Evolutionary conservation across 352 stramenopile species (phyloP), one percentile per base, ranked within the genome.

Genomic region (Aphanomyces astaci): DNA sequence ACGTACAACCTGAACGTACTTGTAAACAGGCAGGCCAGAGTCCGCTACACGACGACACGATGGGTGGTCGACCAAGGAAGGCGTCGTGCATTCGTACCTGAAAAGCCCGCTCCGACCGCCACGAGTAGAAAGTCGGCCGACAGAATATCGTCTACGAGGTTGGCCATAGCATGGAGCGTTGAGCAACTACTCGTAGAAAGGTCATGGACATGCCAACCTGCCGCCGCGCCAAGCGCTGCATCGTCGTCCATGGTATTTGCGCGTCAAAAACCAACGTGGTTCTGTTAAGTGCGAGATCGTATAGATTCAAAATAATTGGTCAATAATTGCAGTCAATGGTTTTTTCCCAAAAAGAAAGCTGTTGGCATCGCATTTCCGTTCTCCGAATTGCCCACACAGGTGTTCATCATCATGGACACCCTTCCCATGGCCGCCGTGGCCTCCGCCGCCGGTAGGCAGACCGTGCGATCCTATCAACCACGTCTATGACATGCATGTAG

Each of bases 71-170:
- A 25, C 22, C 4, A 53, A 46, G 39, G 39, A 66, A 54, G 7
- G 24, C 49, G 4, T 22, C 4, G 31, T 65, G 24, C 45, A 60
- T 36, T 17, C 53, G 27, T 25, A 87, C 79, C 79, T 52, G 85
- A 96, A 70, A 97, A 97, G 33, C 89, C 91, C 3, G 91, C 91
- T 55, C 91, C 91, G 0, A 90, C 90, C 4, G 89, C 86, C 4
- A 97, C 70, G 7, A 97, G 70, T 4, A 97, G 73, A 48, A 97
- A 88, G 67, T 97, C 88, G 25, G 87, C 86, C 0, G 72, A 66
- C 4, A 77, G 77, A 30, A 97, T 83, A 67, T 76, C 81, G 36
- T 82, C 86, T 92, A 43, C n/a, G n/a, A n/a, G n/a, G n/a, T n/a
- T n/a, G n/a, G n/a, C n/a, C n/a, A n/a, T n/a, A 43, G 36, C 36